phyloP scores from a whole-genome alignment of 257 asterid species.

The Petunia axillaris region DNA sequence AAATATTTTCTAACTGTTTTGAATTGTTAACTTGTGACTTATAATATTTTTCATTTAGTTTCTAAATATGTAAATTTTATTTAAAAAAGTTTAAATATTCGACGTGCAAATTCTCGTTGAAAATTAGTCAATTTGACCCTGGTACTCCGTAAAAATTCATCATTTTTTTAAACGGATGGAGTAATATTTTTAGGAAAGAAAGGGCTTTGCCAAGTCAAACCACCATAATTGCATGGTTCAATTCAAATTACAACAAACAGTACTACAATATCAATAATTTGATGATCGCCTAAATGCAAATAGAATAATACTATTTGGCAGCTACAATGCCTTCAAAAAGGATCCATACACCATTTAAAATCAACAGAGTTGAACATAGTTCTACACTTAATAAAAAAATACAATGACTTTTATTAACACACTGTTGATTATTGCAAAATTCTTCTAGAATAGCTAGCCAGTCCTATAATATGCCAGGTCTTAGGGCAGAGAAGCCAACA shows the following conservation, averaged over 20 bases:
- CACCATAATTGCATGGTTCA: neutral
- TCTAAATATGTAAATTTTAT: too few species aligned
- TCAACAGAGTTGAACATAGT: neutral
- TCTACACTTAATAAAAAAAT: neutral
- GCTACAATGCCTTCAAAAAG: neutral
- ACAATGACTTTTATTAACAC: neutral
- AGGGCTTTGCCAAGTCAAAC: neutral
- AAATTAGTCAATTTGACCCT: too few species aligned
- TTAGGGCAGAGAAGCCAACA: neutral
- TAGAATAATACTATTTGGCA: too few species aligned
- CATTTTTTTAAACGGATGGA: neutral
- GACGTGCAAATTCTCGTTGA: too few species aligned
- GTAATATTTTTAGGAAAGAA: constrained; percentile 10
- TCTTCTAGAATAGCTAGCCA: neutral
- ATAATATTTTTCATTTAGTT: too few species aligned
- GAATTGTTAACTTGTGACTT: too few species aligned
- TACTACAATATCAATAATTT: constrained; percentile 1
- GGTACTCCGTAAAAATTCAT: too few species aligned
- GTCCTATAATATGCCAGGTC: neutral
- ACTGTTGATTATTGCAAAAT: neutral
- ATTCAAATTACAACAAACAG: neutral
- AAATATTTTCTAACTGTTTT: too few species aligned
- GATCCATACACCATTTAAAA: neutral
- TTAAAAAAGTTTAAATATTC: too few species aligned
- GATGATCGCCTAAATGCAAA: neutral